Conservation (phyloP, 306 rosid genomes). For the Cucumis hystrix region DNA sequence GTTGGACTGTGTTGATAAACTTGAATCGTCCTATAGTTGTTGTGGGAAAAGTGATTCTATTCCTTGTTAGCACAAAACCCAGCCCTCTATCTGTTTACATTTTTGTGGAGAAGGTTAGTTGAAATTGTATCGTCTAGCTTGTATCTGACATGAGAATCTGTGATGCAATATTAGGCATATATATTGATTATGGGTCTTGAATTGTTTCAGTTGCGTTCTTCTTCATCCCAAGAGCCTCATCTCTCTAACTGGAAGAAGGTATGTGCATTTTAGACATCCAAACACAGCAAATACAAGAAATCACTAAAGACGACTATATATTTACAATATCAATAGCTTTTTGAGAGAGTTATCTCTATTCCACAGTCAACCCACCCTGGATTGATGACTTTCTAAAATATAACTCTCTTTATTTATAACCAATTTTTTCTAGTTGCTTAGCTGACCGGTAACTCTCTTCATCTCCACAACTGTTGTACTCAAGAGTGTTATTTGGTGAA, state of each 20-base stretch:
- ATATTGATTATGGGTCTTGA: conserved; percentile 9
- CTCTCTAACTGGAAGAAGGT: conserved; percentile 29
- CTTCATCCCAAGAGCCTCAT: conserved; percentile 21
- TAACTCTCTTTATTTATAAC: no score
- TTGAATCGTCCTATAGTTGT: conserved; percentile 36
- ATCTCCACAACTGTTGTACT: background rate
- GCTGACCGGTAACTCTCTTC: no score
- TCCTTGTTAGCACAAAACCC: conserved; percentile 65
- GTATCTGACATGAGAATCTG: background rate
- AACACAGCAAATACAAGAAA: no score
- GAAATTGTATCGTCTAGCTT: background rate
- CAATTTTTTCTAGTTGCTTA: no score
- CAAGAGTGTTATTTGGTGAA: background rate
- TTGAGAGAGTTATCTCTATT: no score
- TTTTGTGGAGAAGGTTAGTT: conserved; percentile 48
- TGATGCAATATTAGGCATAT: background rate
- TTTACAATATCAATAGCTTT: no score
- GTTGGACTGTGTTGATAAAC: conserved; percentile 36
- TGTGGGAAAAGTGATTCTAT: conserved; percentile 27
- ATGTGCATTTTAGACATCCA: background rate
- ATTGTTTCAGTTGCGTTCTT: conserved; percentile 46
- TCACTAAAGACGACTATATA: no score
- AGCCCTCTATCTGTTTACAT: conserved; percentile 63
- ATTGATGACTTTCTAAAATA: no score
- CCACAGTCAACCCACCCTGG: no score